Conservation (phyloP, 2,329 filamentous ascomycete species). For the Apiospora pterosperma region DNA sequence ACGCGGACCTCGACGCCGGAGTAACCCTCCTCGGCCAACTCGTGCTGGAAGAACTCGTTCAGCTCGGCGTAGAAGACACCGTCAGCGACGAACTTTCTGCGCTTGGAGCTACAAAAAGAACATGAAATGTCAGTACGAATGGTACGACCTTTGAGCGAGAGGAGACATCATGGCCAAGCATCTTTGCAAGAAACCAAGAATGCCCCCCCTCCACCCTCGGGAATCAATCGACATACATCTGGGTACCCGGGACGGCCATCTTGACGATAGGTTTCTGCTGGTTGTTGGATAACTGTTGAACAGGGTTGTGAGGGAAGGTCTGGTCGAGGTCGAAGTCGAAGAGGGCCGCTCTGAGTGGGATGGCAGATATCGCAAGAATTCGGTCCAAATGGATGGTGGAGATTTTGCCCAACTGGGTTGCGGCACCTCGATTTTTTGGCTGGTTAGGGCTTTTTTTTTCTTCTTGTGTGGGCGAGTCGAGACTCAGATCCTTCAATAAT, state of each 20-base stretch:
- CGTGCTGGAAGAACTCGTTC: slow-evolving; percentile 99
- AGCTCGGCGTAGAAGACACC: slow-evolving; percentile 99
- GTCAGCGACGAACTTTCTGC: slow-evolving; percentile 93
- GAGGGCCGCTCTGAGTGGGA: slow-evolving; percentile 1
- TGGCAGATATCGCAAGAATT: slow-evolving; percentile 11
- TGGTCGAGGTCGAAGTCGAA: slow-evolving; percentile 17
- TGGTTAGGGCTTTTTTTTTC: slow-evolving; percentile 4
- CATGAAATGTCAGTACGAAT: slow-evolving; percentile 13
- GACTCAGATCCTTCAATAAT: neutral
- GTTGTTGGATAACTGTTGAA: slow-evolving; percentile 20
- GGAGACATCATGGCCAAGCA: neutral
- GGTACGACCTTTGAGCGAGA: neutral
- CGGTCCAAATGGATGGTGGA: slow-evolving; percentile 7
- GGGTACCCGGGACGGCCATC: slow-evolving; percentile 59
- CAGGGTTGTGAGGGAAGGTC: slow-evolving; percentile 31
- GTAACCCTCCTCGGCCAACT: slow-evolving; percentile 99
- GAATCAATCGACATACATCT: slow-evolving; percentile 50
- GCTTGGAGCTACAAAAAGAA: slow-evolving; percentile 66
- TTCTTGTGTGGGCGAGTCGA: slow-evolving; percentile 3
- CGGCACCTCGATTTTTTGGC: slow-evolving; percentile 7
- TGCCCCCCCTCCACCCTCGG: neutral
- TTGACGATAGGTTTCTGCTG: slow-evolving; percentile 37
- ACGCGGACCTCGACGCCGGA: slow-evolving; percentile 99
- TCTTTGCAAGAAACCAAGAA: neutral
- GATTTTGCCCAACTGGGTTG: neutral